phyloP scores from a whole-genome alignment of 2,329 filamentous ascomycete species.

The Neofusicoccum umdonicola region DNA sequence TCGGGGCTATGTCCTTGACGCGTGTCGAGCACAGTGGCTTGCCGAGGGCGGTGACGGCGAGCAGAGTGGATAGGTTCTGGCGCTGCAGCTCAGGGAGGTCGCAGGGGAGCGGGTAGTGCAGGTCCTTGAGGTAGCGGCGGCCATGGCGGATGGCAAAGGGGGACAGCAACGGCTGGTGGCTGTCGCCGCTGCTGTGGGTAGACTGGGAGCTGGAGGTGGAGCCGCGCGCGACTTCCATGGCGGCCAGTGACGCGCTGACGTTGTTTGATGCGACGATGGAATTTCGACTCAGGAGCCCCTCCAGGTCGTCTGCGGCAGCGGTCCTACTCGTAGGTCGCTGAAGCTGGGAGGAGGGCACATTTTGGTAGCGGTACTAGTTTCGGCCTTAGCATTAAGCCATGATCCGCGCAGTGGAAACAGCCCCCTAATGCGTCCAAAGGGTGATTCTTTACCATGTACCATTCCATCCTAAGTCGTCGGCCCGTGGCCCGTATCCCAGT shows the following conservation, averaged over 20 bases:
- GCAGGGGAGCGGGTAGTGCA: conserved; percentile 81
- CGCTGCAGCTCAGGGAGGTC: conserved; percentile 85
- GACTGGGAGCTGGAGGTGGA: conserved; percentile 40
- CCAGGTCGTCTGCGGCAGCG: conserved; percentile 14
- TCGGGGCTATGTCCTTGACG: conserved; percentile 65
- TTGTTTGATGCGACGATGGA: conserved; percentile 12
- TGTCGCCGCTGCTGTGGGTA: conserved; percentile 30
- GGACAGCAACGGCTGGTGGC: conserved; percentile 31
- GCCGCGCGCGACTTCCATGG: conserved; percentile 38
- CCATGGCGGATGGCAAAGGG: conserved; percentile 74
- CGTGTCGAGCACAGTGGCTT: conserved; percentile 72
- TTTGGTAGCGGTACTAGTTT: conserved; percentile 19
- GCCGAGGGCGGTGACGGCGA: conserved; percentile 78
- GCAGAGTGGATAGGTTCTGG: conserved; percentile 78
- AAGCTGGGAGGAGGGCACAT: conserved; percentile 17
- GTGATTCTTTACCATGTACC: conserved; percentile 19
- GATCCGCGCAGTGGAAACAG: conserved; percentile 9
- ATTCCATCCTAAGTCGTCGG: conserved; percentile 18
- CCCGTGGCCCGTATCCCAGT: conserved; percentile 16
- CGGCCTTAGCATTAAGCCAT: conserved; percentile 18
- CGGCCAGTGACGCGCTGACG: conserved; percentile 20
- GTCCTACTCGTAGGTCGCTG: background rate
- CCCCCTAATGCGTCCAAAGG: conserved; percentile 15
- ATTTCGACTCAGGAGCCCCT: conserved; percentile 13
- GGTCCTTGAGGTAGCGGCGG: conserved; percentile 77